A percentile compares a stretch with the other conserved stretches of the same genome.
Evolutionary conservation across 257 asterid species (phyloP).

Genomic region (Euphrasia confusa): DNA sequence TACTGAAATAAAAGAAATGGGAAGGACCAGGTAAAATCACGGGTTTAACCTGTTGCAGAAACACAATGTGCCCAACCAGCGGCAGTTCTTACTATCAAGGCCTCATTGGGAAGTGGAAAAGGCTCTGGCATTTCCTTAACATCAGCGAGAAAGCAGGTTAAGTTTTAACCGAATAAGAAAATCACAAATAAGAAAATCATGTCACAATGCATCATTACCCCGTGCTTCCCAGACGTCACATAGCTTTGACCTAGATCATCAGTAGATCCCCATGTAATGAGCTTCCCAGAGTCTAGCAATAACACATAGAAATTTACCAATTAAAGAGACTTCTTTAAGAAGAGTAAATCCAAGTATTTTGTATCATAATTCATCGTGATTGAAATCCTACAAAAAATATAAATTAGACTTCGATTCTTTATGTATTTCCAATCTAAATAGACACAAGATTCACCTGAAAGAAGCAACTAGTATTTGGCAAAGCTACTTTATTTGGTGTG

Average conservation of each 20-base stretch:
- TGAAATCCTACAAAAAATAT: not conserved
- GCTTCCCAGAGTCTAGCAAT: constrained; percentile 74
- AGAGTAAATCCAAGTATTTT: not conserved
- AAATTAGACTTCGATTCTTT: not conserved
- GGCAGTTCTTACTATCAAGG: constrained; percentile 57
- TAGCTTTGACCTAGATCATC: constrained; percentile 96
- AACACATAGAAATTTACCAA: constrained; percentile 15
- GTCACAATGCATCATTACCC: constrained; percentile 48
- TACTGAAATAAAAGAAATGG: not conserved
- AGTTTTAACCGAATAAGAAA: constrained; percentile 16
- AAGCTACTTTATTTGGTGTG: not conserved
- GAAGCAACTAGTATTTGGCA: not conserved
- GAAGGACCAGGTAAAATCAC: not conserved
- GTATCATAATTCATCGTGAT: not conserved
- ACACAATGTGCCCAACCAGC: constrained; percentile 98
- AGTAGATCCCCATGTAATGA: constrained; percentile 95
- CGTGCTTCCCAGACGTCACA: constrained; percentile 92
- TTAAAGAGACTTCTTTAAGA: not conserved
- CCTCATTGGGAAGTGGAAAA: constrained; percentile 84
- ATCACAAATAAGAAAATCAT: constrained; percentile 5
- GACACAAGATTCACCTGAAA: not conserved
- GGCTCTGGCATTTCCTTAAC: constrained; percentile 97
- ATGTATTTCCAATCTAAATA: not conserved
- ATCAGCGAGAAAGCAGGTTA: constrained; percentile 39
- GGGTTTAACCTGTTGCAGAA: constrained; percentile 64